Base-by-base conservation (phyloP, 345 rosid genomes). In the Hevea brasiliensis region DNA sequence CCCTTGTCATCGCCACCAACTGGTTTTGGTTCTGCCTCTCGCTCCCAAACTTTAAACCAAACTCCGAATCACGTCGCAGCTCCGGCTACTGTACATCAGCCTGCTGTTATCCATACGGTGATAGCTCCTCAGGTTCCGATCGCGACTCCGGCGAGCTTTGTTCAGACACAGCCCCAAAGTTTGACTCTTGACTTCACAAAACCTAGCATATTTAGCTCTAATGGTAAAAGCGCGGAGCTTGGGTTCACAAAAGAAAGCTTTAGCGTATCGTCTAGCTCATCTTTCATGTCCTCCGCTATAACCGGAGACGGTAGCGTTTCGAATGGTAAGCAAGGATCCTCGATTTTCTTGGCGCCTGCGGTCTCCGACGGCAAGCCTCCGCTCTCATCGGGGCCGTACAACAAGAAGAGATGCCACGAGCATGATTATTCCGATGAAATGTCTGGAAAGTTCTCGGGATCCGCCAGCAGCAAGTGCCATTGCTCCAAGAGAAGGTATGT, bases 301-400 rank as follows among this genome's bases (percentile, higher is more conserved):
- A 95, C 98, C 40, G 98, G 98, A 11, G 99, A 95, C 74, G 96
- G 97, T 1, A 95, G 99, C 77, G 92, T 95, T 53, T 92, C 98
- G 0, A 90, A 92, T 71, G 97, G 98, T 1, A 91, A 85, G 80
- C 87, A 70, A n/a, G 94, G 94, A 3, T 78, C 92, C 4, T 87
- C 91, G 70, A 72, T 92, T 57, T 90, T 92, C 68, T 71, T 87
- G 51, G 72, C 76, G 9, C 85, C 89, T 44, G 76, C 87, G 2
- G 80, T 68, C 0, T 90, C 97, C 29, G 79, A 88, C 4, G 98
- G 92, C 0, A 90, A 88, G 50, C 97, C 94, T 29, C 98, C 97
- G 44, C 83, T 91, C 45, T 85, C 97, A 0, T 63, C 87, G 17
- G 86, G 74, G 42, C 89, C 88, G 7, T 73, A 74, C 80, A 58